Evolutionary conservation across 2,329 filamentous ascomycete genomes (phyloP).

Genomic region (Neurospora sp.): DNA sequence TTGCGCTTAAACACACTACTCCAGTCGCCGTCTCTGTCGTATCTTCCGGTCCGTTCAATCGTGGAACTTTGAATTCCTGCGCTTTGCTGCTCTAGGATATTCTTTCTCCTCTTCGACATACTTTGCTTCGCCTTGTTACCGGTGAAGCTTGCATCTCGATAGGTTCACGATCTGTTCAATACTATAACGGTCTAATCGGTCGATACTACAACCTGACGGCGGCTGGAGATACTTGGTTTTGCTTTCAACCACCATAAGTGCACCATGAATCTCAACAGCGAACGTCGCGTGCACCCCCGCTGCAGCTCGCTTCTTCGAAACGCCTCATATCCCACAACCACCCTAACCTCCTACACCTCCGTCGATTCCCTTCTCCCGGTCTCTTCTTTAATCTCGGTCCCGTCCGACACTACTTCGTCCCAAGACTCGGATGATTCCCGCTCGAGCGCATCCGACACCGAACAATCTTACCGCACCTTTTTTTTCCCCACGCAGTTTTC

Average conservation of each 20-base stretch:
- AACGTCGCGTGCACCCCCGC: not conserved
- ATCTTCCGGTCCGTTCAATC: conserved; percentile 50
- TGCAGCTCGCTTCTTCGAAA: not conserved
- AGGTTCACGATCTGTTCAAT: conserved; percentile 27
- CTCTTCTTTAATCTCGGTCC: conserved; percentile 61
- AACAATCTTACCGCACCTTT: conserved; percentile 25
- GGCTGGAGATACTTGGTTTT: conserved; percentile 23
- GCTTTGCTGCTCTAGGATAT: conserved; percentile 32
- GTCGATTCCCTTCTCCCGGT: not conserved
- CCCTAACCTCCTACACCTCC: not conserved
- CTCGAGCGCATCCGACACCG: conserved; percentile 46
- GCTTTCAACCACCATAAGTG: conserved; percentile 19
- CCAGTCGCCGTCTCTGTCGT: conserved; percentile 55
- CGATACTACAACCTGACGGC: conserved; percentile 24
- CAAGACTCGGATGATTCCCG: conserved; percentile 63
- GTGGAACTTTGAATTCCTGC: conserved; percentile 40
- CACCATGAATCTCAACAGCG: not conserved
- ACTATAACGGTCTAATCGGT: conserved; percentile 24
- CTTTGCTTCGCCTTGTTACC: conserved; percentile 31
- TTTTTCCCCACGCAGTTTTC: conserved; percentile 18
- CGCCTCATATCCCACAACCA: not conserved
- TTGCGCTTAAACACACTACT: conserved; percentile 40
- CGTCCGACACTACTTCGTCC: conserved; percentile 57
- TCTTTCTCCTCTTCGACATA: conserved; percentile 32
- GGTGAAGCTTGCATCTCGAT: conserved; percentile 32